Base-by-base conservation (phyloP, 139 green algal species). In the Chlamydomonas urium region DNA sequence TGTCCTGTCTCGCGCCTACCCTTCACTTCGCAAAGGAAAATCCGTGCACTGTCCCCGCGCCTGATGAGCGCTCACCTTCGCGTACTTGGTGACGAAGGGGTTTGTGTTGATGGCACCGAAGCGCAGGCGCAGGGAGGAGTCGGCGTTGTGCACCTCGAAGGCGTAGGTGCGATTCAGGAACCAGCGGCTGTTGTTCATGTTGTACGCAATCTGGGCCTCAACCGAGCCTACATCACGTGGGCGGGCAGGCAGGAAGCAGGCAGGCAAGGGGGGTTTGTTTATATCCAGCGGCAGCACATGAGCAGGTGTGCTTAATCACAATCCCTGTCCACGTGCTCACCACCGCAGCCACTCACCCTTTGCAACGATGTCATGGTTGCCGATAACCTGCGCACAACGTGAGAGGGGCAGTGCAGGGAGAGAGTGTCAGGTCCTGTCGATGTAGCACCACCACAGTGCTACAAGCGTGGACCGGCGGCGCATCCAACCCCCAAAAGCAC, bases 81-180 rank as follows among this genome's bases (percentile, higher is more conserved):
- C 60, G 33, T 67, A 67, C 19, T 45, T 67, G 23, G 60, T 67
- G 60, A 67, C 60, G 23, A 70, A 70, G 24, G 36, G 35, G 63
- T 56, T 70, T 10, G 63, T 70, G 63, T 70, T 33, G 36, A 56
- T 10, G 6, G 63, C 63, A 21, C 17, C 36, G n/a, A 70, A 58
- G 36, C 63, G 36, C 14, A 70, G 23, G 63, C 63, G 63, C 10
- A 58, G 6, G 4, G 8, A 14, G 8, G 4, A n/a, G 35, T 70
- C 28, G 5, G 24, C 26, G 23, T 19, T 48, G 35, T 70, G 63
- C 5, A 70, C 36, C 34, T 70, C 63, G 26, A 67, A 67, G 14
- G n/a, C 59, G 28, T 67, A 45, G 59, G 59, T 67, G 14, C 59
- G 31, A 23, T 67, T 38, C 8, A 29, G 19, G 21, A 67, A 14